Conservation (phyloP, 306 rosid species). For the Aeschynomene evenia region DNA sequence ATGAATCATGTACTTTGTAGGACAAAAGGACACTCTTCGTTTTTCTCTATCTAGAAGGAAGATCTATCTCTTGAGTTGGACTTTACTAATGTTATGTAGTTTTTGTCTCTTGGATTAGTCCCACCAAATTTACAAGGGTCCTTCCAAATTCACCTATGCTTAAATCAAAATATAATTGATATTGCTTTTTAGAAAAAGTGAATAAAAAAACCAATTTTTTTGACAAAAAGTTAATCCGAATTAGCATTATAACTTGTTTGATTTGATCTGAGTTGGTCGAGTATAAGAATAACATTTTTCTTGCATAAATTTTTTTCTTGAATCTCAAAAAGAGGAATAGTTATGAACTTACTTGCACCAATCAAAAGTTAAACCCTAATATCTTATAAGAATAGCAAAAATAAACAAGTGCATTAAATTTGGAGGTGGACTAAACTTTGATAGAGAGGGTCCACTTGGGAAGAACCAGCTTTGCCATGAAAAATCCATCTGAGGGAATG, state of each 20-base stretch:
- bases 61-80: conserved; percentile 8
- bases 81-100: conserved; percentile 1
- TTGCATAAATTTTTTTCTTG: too few relatives aligned
- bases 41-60: conserved; percentile 18
- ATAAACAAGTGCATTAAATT: conserved; percentile 28
- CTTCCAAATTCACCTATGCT: too few relatives aligned
- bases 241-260: too few relatives aligned
- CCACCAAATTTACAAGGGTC: conserved; percentile 32
- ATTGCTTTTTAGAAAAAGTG: too few relatives aligned
- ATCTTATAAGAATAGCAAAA: background rate
- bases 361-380: too few relatives aligned
- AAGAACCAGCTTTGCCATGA: conserved; percentile 17
- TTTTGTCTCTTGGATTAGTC: conserved; percentile 24
- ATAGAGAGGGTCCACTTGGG: conserved; percentile 32
- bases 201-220: too few relatives aligned
- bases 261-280: too few relatives aligned
- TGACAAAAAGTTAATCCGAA: too few relatives aligned
- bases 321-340: too few relatives aligned
- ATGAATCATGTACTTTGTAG: conserved; percentile 29
- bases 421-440: conserved; percentile 37
- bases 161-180: too few relatives aligned
- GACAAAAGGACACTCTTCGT: conserved; percentile 14
- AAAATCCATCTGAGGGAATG: conserved; percentile 23
- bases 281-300: too few relatives aligned
- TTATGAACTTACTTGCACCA: too few relatives aligned